These are phyloP conservation scores for Moniliophthora roreri DNA, from an alignment of 1,284 basidiomycete species.

Conservation along the genomic window DNA sequence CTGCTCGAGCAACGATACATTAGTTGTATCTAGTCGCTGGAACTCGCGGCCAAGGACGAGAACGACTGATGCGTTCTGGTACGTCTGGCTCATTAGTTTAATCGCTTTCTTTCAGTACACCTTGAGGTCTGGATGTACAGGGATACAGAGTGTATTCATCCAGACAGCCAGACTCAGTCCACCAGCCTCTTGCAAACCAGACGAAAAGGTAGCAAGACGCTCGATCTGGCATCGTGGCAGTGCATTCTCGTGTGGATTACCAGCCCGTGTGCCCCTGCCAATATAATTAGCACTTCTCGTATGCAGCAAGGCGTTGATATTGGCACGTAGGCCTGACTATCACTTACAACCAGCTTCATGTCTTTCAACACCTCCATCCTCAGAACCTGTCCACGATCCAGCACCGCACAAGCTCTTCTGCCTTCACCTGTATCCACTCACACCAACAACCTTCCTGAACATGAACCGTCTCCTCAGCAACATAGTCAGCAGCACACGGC, in stretches of 20 bases:
- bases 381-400: neutral
- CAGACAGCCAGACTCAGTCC: neutral
- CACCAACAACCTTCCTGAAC: neutral
- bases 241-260: neutral
- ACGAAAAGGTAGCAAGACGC: neutral
- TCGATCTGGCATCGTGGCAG: neutral
- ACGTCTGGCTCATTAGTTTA: neutral
- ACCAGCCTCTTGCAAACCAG: neutral
- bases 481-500: neutral
- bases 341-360: neutral
- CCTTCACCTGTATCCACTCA: neutral
- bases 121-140: neutral
- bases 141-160: slow-evolving; percentile 1
- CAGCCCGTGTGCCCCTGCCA: neutral
- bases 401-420: too few species aligned
- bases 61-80: neutral
- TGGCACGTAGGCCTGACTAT: neutral
- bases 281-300: neutral
- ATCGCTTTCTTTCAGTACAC: neutral
- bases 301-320: neutral
- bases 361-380: neutral
- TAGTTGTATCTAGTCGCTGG: too few species aligned
- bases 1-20: neutral
- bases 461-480: neutral
- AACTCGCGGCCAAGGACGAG: neutral